Base-by-base conservation (phyloP, 352 stramenopile species). In the Phytophthora litchii region DNA sequence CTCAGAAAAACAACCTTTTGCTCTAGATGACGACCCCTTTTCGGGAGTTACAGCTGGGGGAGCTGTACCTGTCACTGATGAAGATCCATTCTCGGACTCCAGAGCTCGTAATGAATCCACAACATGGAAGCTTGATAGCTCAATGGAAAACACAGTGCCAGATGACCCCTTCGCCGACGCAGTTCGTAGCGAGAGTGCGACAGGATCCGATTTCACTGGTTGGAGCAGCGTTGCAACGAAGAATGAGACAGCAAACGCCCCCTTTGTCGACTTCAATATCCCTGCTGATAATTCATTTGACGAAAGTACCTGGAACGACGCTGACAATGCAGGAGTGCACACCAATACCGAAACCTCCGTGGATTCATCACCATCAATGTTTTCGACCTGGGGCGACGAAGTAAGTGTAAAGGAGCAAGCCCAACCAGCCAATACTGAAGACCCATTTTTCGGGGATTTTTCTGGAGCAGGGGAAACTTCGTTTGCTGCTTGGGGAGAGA, bases 71-170 rank as follows among this genome's bases (percentile, higher is more conserved):
- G 31, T 35, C 6, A 34, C 57, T 16, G 29, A 65, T 32, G 52
- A 58, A 37, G 52, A 60, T 25, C 59, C 59, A 10, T 67, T 67
- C 20, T 57, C 51, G 9, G 59, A 61, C 49, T 63, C 57, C 35
- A 56, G 52, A 14, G 27, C 52, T 27, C 29, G 51, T 42, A 21
- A 57, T 17, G 37, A 48, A 49, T 1, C 2, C 16, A 34, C 31
- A 54, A 8, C 12, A 34, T 38, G n/a, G 27, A 47, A 9, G 32
- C 27, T 11, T 36, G 12, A 6, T 17, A 21, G 5, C 17, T 11
- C 31, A 27, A 46, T 16, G 8, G 36, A 45, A 29, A 52, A 31
- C 10, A 25, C 9, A 17, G 12, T 8, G 14, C 13, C 37, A 4
- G 54, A 64, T 8, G 53, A 68, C 27, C 40, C 60, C 7, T 68